Evolutionary conservation across 768 basidiomycete genomes (phyloP), one percentile per base, ranked within the genome.

Genomic region (Mycena pura): DNA sequence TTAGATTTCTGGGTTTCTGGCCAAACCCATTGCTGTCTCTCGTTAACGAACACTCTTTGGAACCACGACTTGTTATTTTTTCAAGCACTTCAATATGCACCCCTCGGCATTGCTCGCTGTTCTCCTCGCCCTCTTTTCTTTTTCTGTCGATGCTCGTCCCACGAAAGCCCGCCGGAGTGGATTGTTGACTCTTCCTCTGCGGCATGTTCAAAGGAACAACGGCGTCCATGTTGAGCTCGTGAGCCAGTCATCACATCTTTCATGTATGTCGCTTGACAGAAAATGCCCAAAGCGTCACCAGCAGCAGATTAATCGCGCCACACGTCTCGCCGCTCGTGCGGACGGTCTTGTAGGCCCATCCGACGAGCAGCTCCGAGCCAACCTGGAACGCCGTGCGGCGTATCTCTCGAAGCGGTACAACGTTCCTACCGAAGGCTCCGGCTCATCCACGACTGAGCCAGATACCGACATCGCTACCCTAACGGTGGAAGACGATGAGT

Each of bases 241-340:
- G 24, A 39, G 21, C 32, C n/a, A n/a, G 15, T 25, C 2, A 1
- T 8, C 25, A 15, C 2, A 27, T 3, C 7, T 9, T 17, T n/a
- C 11, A 15, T 17, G 17, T 27, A 13, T 19, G 11, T n/a, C 34
- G 6, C 47, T 44, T 36, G 48, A 6, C 36, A 21, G 4, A 5
- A 31, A 14, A 8, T 36, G 21, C 34, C n/a, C 32, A 15, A 5
- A 66, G 64, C 64, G 64, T 22, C 64, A 66, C 55, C 60, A 66
- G 25, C 64, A 66, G 13, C 60, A 62, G 17, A 29, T 66, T n/a
- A 66, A 66, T 48, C 64, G 64, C 36, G 64, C 60, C 15, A 34
- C 58, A 3, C 64, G 64, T 24, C 60, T 66, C 24, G 21, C 41
- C 3, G 60, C 64, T 46, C 64, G 60, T 32, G 60, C 52, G 0